Evolutionary conservation across 2,329 filamentous ascomycete species (phyloP), one percentile per base, ranked within the genome.

Genomic region (Clarireedia hainanense): DNA sequence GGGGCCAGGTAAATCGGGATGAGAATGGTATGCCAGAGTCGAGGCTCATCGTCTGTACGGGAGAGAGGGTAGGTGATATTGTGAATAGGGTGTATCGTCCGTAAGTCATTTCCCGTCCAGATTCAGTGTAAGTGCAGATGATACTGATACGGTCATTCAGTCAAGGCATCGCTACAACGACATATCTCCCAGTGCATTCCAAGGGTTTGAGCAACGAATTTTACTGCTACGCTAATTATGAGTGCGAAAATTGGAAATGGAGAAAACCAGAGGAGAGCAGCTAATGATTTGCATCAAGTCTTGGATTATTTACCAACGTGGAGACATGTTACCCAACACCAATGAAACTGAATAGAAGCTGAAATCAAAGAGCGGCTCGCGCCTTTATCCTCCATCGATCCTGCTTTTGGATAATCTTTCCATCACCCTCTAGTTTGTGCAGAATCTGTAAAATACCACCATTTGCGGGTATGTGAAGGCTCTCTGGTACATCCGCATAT

Each of bases 181-280:
- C 79, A 0, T 91, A 84, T 67, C 80, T 85, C 64, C 83, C 85
- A 4, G 74, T 77, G 60, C 89, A 92, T 65, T 77, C 80, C n/a
- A 81, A 82, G 59, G 86, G 86, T 0, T 71, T 94, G 58, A 88
- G 86, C 70, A 94, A 94, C 66, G 86, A 90, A 70, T 94, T 91
- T 68, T 79, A 81, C 66, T 91, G 86, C 69, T 92, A 89, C 66
- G 81, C 88, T 24, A 91, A 89, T 66, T 91, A 89, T 66, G 84
- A 89, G 68, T 81, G 83, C 63, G 72, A 72, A 6, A 70, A 69
- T 4, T 81, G 80, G 77, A 71, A 67, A 45, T 80, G 68, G 63
- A 69, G 52, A 36, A 50, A 50, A 30, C 6, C 12, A 15, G 37
- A 50, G 3, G 34, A 26, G 26, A 47, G 42, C 17, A 50, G 39